A percentile compares a stretch with the other conserved stretches of the same genome.
phyloP scores from a whole-genome alignment of 805 yeast genomes.

The Starmerella bacillaris region DNA sequence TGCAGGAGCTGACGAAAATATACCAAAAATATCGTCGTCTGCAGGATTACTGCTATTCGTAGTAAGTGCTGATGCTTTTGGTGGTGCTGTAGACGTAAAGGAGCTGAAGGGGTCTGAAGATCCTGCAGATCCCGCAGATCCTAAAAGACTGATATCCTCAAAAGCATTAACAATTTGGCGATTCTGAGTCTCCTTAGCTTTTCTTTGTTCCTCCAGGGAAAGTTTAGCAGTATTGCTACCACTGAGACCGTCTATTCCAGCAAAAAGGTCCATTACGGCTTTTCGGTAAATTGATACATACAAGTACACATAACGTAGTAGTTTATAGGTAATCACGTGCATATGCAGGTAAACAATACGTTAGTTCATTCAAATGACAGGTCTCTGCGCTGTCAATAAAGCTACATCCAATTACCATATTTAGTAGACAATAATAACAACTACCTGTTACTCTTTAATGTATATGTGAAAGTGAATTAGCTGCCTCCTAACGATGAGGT shows the following conservation, averaged over 20 bases:
- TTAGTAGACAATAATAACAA: too few species aligned
- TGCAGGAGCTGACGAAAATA: constrained; percentile 13
- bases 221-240: constrained; percentile 15
- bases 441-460: neutral
- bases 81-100: neutral
- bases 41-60: neutral
- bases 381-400: too few species aligned
- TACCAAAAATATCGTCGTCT: constrained; percentile 12
- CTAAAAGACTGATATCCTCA: constrained; percentile 20
- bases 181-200: constrained; percentile 8
- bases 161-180: constrained; percentile 12
- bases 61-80: constrained; percentile 1
- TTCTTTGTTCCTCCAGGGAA: constrained; percentile 21
- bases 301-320: too few species aligned
- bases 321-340: too few species aligned
- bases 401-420: too few species aligned
- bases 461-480: neutral
- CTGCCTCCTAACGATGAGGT: too few species aligned
- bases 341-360: too few species aligned
- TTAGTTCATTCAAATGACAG: too few species aligned
- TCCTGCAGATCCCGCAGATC: neutral
- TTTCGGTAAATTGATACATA: neutral
- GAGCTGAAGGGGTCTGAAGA: neutral
- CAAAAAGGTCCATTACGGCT: constrained; percentile 19
- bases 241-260: constrained; percentile 17